Evolutionary conservation across 352 stramenopile genomes (phyloP), one percentile per base, ranked within the genome.

Genomic region (Phytophthora citrophthora): DNA sequence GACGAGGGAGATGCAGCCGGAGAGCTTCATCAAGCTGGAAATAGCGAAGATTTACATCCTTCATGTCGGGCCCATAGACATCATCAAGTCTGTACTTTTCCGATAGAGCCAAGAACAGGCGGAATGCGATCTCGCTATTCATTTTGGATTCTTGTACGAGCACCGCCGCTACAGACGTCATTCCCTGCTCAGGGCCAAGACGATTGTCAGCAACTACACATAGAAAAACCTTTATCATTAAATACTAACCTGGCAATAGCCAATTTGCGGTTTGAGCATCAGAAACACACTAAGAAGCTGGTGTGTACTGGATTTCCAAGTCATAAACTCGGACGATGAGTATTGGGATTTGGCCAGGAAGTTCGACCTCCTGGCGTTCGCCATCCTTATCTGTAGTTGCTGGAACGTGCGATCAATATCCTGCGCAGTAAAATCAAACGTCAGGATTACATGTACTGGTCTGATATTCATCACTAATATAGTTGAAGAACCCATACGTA

Each of bases 41-140:
- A 52, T 78, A 83, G 15, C 76, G 74, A 11, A 86, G 60, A 18
- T 86, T 83, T 27, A 86, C 62, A 44, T 86, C 74, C 46, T 77
- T 77, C 74, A 86, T 83, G 5, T 79, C 74, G 0, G 76, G 76
- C 4, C 71, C 61, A 32, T 83, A 86, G 15, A 86, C 51, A 32
- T 75, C 44, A 40, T 86, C 74, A 58, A 86, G 61, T 26, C 76
- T 72, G 62, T 81, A 86, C 32, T 75, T 79, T 49, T 86, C 76
- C 15, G 74, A 81, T n/a, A 86, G 64, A 13, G 59, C 68, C n/a
- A 86, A 26, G 39, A 83, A 83, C 34, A 86, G 48, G 3, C 71
- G 71, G 40, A 86, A 83, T 4, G 76, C 76, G 10, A 68, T 75
- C 38, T 83, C 76, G 40, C 73, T 79, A 26, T 74, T 83, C 36